Evolutionary conservation across 176 grass and related monocot genomes (phyloP).

Genomic region (Oryza nivara): DNA sequence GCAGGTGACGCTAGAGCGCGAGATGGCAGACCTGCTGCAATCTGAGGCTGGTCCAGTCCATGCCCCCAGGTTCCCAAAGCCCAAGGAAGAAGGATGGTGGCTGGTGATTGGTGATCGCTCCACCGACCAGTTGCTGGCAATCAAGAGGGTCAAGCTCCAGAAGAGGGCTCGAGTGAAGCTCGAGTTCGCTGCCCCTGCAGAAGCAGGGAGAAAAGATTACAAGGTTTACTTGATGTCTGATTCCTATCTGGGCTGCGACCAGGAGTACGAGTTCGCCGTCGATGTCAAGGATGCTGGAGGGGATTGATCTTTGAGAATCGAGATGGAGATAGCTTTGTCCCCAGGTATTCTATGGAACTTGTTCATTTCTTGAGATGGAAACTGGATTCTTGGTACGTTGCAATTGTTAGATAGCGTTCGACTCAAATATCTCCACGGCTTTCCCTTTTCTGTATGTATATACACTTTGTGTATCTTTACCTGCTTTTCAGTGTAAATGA

Average conservation of each 20-base stretch:
- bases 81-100: too few relatives aligned
- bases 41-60: too few relatives aligned
- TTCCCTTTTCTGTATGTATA: neutral
- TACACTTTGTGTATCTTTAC: neutral
- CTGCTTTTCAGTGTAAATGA: neutral
- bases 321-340: neutral
- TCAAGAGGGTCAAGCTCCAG: too few relatives aligned
- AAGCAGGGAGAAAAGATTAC: too few relatives aligned
- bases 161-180: too few relatives aligned
- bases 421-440: neutral
- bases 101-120: too few relatives aligned
- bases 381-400: neutral
- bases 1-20: too few relatives aligned
- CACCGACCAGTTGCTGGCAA: too few relatives aligned
- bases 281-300: conserved; percentile 72
- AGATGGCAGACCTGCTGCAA: too few relatives aligned
- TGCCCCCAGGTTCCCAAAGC: too few relatives aligned
- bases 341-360: neutral
- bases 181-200: too few relatives aligned
- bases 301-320: conserved; percentile 30
- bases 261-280: conserved; percentile 81
- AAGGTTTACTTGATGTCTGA: conserved; percentile 33
- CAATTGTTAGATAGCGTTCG: too few relatives aligned
- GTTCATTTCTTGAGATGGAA: neutral
- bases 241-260: conserved; percentile 87